Evolutionary conservation across 306 rosid genomes (phyloP).

Genomic region (Alnus rubra): DNA sequence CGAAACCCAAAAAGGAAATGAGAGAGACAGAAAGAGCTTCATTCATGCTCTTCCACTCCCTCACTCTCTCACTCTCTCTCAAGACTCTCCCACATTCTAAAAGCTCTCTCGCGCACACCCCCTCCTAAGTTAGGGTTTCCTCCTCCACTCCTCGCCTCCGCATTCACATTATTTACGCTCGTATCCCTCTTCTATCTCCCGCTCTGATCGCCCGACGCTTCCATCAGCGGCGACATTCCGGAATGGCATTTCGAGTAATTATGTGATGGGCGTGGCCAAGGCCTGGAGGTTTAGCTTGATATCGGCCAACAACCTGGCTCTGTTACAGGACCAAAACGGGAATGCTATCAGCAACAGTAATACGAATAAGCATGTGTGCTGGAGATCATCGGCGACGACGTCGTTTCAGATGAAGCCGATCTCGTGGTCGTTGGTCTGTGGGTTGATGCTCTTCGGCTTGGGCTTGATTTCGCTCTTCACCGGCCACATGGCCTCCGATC

Average conservation of each 20-base stretch:
- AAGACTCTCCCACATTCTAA: neutral
- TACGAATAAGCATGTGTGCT: constrained; percentile 38
- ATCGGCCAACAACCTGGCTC: constrained; percentile 66
- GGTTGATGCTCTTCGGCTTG: constrained; percentile 80
- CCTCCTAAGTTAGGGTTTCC: neutral
- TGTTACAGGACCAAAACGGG: constrained; percentile 46
- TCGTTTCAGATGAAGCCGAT: constrained; percentile 47
- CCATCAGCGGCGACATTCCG: neutral
- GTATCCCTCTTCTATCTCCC: neutral
- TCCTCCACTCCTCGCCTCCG: neutral
- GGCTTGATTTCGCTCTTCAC: constrained; percentile 89
- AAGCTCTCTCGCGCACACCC: neutral
- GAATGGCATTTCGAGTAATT: constrained; percentile 29
- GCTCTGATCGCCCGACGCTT: neutral
- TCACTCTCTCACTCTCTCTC: constrained; percentile 1
- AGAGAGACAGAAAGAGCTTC: too few relatives aligned
- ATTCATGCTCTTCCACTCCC: neutral
- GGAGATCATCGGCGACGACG: constrained; percentile 50
- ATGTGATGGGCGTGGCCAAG: constrained; percentile 48
- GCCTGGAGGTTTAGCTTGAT: constrained; percentile 58
- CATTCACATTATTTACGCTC: neutral
- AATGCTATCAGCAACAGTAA: neutral
- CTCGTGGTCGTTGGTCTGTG: constrained; percentile 76
- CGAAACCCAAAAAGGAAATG: neutral
- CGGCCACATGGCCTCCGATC: constrained; percentile 90